Percentiles rank a stretch among this genome's conserved stretches.
phyloP scores from a whole-genome alignment of 2,329 filamentous ascomycete species.

The Epichloe gansuensis region DNA sequence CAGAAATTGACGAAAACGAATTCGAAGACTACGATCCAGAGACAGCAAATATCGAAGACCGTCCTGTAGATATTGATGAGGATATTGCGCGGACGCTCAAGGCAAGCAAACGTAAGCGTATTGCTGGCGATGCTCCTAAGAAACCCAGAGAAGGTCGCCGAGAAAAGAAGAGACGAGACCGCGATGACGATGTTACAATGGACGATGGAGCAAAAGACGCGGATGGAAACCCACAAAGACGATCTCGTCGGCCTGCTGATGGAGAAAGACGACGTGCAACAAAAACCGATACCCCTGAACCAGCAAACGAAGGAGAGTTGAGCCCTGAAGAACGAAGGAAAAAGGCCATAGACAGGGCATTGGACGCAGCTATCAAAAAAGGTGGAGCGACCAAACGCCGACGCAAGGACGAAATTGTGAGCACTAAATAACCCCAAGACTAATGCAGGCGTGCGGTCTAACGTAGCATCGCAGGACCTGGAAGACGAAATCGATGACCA shows the following conservation, averaged over 20 bases:
- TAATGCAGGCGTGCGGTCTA: slow-evolving; percentile 11
- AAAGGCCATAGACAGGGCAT: slow-evolving; percentile 70
- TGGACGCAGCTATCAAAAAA: slow-evolving; percentile 81
- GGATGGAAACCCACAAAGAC: slow-evolving; percentile 30
- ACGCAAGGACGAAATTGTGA: slow-evolving; percentile 79
- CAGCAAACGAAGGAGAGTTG: slow-evolving; percentile 64
- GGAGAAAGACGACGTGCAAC: slow-evolving; percentile 31
- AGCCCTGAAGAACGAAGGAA: slow-evolving; percentile 75
- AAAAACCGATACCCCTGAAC: slow-evolving; percentile 37
- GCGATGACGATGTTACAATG: slow-evolving; percentile 33
- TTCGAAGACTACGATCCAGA: slow-evolving; percentile 57
- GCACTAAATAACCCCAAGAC: slow-evolving; percentile 14
- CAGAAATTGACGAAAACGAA: slow-evolving; percentile 57
- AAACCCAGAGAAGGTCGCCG: slow-evolving; percentile 65
- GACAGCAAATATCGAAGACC: slow-evolving; percentile 48
- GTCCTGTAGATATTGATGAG: slow-evolving; percentile 54
- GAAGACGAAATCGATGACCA: slow-evolving; percentile 84
- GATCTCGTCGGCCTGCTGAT: slow-evolving; percentile 33
- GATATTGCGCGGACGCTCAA: slow-evolving; percentile 51
- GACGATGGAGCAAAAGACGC: slow-evolving; percentile 36
- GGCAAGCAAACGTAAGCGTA: slow-evolving; percentile 51
- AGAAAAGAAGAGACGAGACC: slow-evolving; percentile 48
- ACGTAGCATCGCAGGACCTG: slow-evolving; percentile 50
- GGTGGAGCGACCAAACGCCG: slow-evolving; percentile 50
- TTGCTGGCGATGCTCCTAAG: slow-evolving; percentile 49